Conservation (phyloP, 805 yeast genomes). For the Yamadazyma sp. region DNA sequence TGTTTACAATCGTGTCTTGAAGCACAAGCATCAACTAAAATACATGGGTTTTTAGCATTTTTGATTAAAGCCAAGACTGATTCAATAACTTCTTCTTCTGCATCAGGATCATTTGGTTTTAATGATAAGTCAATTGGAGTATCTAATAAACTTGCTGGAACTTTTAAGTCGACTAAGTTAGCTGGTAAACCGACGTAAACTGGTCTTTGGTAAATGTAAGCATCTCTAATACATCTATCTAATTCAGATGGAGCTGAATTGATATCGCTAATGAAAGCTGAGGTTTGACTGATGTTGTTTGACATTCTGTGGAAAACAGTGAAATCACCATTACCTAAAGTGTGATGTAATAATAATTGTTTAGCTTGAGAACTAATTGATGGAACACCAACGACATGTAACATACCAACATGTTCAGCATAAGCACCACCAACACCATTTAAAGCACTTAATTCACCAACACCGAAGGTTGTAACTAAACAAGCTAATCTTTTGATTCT, state of each 20-base stretch:
- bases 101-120: conserved; percentile 31
- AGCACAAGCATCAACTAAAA: conserved; percentile 40
- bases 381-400: conserved; percentile 41
- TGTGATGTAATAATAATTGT: conserved; percentile 42
- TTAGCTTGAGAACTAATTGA: conserved; percentile 37
- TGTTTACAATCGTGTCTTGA: conserved; percentile 35
- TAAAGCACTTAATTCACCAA: conserved; percentile 38
- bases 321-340: conserved; percentile 42
- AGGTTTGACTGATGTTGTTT: conserved; percentile 33
- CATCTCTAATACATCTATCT: conserved; percentile 38
- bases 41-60: conserved; percentile 30
- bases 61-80: conserved; percentile 23
- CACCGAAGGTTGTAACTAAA: conserved; percentile 40
- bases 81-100: conserved; percentile 35
- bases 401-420: conserved; percentile 40
- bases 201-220: conserved; percentile 37
- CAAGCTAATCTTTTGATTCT: conserved; percentile 37
- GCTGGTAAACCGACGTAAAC: conserved; percentile 41
- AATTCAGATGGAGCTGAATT: conserved; percentile 35
- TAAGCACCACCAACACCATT: conserved; percentile 40
- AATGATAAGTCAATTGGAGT: conserved; percentile 34
- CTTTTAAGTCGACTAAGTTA: conserved; percentile 34
- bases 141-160: conserved; percentile 33
- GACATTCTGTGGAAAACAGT: conserved; percentile 42
- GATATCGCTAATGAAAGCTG: conserved; percentile 35